Conservation (phyloP, 208 protist genomes). For the Trypanosomatidae sp. region DNA sequence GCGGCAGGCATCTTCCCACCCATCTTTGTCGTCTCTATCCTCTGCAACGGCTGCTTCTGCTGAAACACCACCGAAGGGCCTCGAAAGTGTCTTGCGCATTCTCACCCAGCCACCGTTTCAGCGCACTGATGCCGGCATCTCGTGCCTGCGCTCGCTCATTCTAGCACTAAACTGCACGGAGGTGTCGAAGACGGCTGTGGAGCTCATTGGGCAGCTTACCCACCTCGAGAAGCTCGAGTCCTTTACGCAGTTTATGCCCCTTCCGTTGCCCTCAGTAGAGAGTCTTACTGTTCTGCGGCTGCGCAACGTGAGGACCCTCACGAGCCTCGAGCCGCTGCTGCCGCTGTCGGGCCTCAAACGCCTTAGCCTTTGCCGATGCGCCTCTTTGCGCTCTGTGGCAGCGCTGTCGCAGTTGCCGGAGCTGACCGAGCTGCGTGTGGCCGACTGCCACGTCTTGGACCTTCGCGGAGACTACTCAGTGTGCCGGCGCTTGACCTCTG, state of each 20-base stretch:
- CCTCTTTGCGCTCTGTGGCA: conserved; percentile 11
- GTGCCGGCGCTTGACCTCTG: conserved; percentile 11
- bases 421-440: conserved; percentile 6
- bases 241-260: conserved; percentile 9
- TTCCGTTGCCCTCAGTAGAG: neutral
- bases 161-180: conserved; percentile 4
- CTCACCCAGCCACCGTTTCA: conserved; percentile 18
- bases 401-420: conserved; percentile 6
- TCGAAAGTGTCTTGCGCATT: conserved; percentile 10
- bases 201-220: conserved; percentile 10
- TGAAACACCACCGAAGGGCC: neutral
- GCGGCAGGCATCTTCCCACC: neutral
- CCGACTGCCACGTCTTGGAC: conserved; percentile 12
- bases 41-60: neutral
- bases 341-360: neutral
- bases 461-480: conserved; percentile 6
- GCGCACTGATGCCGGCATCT: conserved; percentile 11
- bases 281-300: conserved; percentile 14
- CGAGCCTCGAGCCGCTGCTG: neutral
- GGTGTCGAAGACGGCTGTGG: neutral
- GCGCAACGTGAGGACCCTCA: conserved; percentile 14
- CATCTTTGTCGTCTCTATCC: neutral
- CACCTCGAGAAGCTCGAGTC: conserved; percentile 21
- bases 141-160: conserved; percentile 21
- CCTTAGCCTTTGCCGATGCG: conserved; percentile 11